A percentile compares a stretch with the other conserved stretches of the same genome.
phyloP scores from a whole-genome alignment of 306 rosid genomes.

The Vachellia pachyceras region DNA sequence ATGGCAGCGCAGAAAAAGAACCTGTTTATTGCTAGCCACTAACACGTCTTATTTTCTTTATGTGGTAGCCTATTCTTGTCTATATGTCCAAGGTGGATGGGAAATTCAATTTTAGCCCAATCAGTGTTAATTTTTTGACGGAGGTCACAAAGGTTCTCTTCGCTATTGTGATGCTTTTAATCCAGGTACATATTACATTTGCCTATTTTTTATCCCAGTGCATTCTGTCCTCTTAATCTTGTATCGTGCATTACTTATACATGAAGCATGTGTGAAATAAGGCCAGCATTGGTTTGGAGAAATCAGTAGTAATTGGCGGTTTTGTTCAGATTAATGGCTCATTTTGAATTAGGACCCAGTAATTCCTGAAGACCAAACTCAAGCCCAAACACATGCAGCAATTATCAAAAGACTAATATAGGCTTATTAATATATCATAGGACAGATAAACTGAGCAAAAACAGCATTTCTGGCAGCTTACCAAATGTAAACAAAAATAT shows the following conservation, averaged over 20 bases:
- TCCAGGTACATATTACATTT: slow-evolving; percentile 66
- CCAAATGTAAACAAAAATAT: slow-evolving; percentile 12
- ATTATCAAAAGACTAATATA: background rate
- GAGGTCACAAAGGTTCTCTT: slow-evolving; percentile 87
- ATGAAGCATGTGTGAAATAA: slow-evolving; percentile 26
- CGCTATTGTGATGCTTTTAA: slow-evolving; percentile 86
- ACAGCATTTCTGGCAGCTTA: slow-evolving; percentile 19
- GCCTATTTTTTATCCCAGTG: slow-evolving; percentile 26
- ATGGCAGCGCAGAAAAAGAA: background rate
- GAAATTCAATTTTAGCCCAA: slow-evolving; percentile 93
- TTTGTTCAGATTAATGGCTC: no score
- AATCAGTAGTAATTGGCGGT: background rate
- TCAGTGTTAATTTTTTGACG: slow-evolving; percentile 97
- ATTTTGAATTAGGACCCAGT: background rate
- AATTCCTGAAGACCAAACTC: background rate
- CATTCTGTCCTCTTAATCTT: slow-evolving; percentile 17
- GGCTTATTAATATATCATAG: background rate
- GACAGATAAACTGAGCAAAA: slow-evolving; percentile 12
- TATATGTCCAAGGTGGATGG: slow-evolving; percentile 99
- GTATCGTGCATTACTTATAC: background rate
- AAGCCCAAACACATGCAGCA: background rate
- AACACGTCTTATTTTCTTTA: slow-evolving; percentile 33
- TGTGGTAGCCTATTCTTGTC: slow-evolving; percentile 92
- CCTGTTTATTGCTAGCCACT: slow-evolving; percentile 27
- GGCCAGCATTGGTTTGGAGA: slow-evolving; percentile 11